Evolutionary conservation across 2,329 filamentous ascomycete species (phyloP).

Genomic region (Trichoderma atroviride): DNA sequence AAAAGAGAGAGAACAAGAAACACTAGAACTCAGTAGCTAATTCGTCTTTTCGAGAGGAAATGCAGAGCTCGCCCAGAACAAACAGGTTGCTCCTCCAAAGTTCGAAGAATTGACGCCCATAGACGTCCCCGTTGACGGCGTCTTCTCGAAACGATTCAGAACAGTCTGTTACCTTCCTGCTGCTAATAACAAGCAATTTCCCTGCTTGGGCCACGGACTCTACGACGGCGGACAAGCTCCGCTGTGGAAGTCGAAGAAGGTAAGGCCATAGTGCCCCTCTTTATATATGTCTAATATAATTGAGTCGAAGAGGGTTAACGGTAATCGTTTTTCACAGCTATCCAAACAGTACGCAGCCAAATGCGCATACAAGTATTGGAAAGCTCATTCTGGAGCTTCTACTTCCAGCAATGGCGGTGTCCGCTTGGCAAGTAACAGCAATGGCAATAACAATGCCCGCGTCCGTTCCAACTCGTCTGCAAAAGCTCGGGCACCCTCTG

Average conservation of each 20-base stretch:
- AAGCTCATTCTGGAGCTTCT: neutral
- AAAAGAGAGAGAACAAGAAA: neutral
- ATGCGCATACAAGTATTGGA: slow-evolving; percentile 49
- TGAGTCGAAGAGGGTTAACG: neutral
- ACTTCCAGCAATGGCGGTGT: neutral
- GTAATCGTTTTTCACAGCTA: slow-evolving; percentile 33
- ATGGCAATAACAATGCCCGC: neutral
- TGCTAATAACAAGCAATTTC: neutral
- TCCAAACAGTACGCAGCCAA: slow-evolving; percentile 58
- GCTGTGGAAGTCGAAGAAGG: slow-evolving; percentile 53
- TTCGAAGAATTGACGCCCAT: slow-evolving; percentile 30
- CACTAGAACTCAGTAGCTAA: neutral
- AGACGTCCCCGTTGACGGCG: slow-evolving; percentile 32
- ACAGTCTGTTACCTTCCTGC: slow-evolving; percentile 33
- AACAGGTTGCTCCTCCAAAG: slow-evolving; percentile 10
- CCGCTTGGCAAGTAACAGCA: neutral
- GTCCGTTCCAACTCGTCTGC: neutral
- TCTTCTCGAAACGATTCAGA: slow-evolving; percentile 33
- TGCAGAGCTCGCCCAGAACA: slow-evolving; percentile 30
- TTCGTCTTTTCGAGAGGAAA: neutral
- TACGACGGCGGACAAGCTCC: slow-evolving; percentile 34
- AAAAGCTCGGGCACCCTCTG: neutral
- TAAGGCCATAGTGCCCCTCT: slow-evolving; percentile 12
- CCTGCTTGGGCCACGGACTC: slow-evolving; percentile 39
- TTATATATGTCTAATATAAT: neutral